Evolutionary conservation across 495 filamentous ascomycete species (phyloP).

Genomic region (Jackrogersella minutella): DNA sequence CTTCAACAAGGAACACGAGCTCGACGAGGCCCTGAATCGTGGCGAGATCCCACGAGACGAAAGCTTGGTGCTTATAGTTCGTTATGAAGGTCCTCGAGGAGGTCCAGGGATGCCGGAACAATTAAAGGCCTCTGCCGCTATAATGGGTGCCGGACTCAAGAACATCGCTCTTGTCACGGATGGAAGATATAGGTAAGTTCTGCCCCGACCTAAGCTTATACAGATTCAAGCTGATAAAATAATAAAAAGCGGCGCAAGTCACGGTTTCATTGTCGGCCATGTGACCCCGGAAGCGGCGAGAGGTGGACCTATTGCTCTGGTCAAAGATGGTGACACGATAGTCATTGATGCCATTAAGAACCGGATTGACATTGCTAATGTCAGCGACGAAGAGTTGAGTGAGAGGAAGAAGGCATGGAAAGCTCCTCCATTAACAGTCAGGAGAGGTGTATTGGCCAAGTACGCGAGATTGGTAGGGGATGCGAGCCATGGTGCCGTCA

Average conservation of each 20-base stretch:
- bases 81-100: slow-evolving; percentile 95
- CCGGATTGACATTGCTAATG: slow-evolving; percentile 70
- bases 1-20: slow-evolving; percentile 87
- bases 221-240: too few relatives aligned
- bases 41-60: slow-evolving; percentile 72
- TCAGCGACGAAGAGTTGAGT: slow-evolving; percentile 72
- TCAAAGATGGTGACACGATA: slow-evolving; percentile 81
- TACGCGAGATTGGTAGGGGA: slow-evolving; percentile 73
- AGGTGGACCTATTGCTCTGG: slow-evolving; percentile 83
- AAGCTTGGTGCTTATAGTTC: slow-evolving; percentile 90
- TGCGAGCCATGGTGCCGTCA: slow-evolving; percentile 64
- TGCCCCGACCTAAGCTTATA: too few relatives aligned
- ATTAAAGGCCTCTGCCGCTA: slow-evolving; percentile 83
- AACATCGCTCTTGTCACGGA: slow-evolving; percentile 95
- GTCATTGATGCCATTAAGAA: slow-evolving; percentile 88
- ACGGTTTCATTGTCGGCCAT: slow-evolving; percentile 93
- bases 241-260: slow-evolving; percentile 85
- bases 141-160: slow-evolving; percentile 89
- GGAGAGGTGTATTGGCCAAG: slow-evolving; percentile 88
- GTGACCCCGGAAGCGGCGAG: slow-evolving; percentile 89
- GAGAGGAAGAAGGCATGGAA: slow-evolving; percentile 74
- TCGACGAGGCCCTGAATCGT: slow-evolving; percentile 76
- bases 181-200: slow-evolving; percentile 89
- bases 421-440: slow-evolving; percentile 75
- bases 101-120: slow-evolving; percentile 99